Evolutionary conservation across 768 basidiomycete species (phyloP).

Genomic region (Suillus subalutaceus): DNA sequence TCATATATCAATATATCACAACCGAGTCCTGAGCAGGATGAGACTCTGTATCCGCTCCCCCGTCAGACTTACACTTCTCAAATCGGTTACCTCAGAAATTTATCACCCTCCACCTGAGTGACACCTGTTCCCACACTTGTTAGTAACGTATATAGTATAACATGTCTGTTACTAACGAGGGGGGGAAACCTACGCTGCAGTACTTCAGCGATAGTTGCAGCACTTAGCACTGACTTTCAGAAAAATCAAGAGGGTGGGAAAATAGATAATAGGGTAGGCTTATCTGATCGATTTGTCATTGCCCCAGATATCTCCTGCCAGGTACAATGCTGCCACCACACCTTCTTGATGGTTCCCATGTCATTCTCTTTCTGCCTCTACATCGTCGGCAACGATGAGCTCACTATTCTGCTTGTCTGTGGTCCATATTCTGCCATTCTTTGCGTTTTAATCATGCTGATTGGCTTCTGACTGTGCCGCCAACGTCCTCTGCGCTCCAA

Average conservation of each 20-base stretch:
- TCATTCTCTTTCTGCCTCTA: background rate
- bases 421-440: too few species aligned
- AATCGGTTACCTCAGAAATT: background rate
- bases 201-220: background rate
- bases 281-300: background rate
- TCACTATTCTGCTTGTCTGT: background rate
- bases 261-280: background rate
- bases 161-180: background rate
- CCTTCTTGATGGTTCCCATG: background rate
- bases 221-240: background rate
- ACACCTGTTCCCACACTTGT: slow-evolving; percentile 2
- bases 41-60: too few species aligned
- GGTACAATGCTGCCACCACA: background rate
- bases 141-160: background rate
- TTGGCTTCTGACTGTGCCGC: too few species aligned
- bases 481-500: too few species aligned
- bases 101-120: background rate
- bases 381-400: background rate
- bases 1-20: too few species aligned
- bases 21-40: background rate
- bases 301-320: background rate
- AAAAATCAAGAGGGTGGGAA: background rate
- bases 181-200: background rate
- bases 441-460: too few species aligned
- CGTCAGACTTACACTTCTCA: background rate